phyloP scores from a whole-genome alignment of 345 rosid species.

The Salix dunnii region DNA sequence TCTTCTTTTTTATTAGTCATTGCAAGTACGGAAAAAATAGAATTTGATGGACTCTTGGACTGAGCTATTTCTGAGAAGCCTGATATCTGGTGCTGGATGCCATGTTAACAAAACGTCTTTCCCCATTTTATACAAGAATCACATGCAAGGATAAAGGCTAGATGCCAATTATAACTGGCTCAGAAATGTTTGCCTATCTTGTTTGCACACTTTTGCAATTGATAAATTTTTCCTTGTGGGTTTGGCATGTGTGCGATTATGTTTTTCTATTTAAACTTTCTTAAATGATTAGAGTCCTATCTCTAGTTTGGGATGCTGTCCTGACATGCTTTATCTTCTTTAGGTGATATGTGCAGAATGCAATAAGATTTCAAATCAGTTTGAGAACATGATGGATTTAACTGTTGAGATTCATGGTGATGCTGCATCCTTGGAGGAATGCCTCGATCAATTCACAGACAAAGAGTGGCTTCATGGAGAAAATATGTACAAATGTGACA shows the following conservation, averaged over 20 bases:
- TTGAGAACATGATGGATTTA: constrained; percentile 98
- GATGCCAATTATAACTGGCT: background rate
- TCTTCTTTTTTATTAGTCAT: background rate
- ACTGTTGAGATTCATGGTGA: constrained; percentile 94
- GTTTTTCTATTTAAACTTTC: background rate
- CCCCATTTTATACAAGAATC: background rate
- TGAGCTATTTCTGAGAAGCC: background rate
- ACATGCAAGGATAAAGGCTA: background rate
- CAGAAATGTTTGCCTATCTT: background rate
- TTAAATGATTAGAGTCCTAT: background rate
- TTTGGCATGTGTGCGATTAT: background rate
- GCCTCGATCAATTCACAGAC: constrained; percentile 83
- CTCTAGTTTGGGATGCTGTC: constrained; percentile 4
- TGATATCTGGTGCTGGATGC: background rate
- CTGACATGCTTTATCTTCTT: constrained; percentile 12
- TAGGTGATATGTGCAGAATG: constrained; percentile 83
- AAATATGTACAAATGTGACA: constrained; percentile 94
- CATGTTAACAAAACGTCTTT: background rate
- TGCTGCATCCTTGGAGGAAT: constrained; percentile 86
- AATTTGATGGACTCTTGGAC: background rate
- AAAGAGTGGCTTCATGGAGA: constrained; percentile 93
- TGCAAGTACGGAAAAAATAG: background rate
- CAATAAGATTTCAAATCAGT: constrained; percentile 66
- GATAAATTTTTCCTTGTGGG: background rate
- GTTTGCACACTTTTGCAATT: too few relatives aligned